Evolutionary conservation across 306 rosid species (phyloP), one percentile per base, ranked within the genome.

Genomic region (Corylus heterophylla): DNA sequence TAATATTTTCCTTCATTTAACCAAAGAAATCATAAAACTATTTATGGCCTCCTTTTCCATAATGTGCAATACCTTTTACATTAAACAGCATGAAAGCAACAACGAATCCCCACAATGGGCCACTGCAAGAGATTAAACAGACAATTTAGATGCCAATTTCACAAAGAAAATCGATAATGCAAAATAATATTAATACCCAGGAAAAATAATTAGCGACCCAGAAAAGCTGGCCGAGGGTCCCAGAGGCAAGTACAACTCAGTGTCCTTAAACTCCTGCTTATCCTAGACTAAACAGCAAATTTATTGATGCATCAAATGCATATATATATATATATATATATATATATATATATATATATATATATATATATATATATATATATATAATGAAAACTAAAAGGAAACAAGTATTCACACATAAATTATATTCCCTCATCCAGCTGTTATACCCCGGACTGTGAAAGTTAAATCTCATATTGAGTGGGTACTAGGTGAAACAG

Each of bases 31-130:
- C 70, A 64, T 17, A 67, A 47, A 59, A 39, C 69, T 73, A 62
- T 35, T 42, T 58, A 49, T 54, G 74, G 54, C 71, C 10, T 49
- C 79, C 52, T 79, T 75, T 76, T 71, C 55, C 12, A 27, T 48
- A 78, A 71, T 54, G 22, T 18, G 70, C 50, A 39, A 54, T 91
- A 95, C 99, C 99, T 88, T 91, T 93, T 74, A 95, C 81, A 61
- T 95, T 92, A 80, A 95, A 93, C 84, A 95, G 94, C 96, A 95
- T 89, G 89, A 95, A 95, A 59, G 89, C 94, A 39, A 95, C 96
- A 44, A 95, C 99, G 64, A 95, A 95, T 88, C 98, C 99, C 99
- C 99, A 95, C 44, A 95, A 87, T 8, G 83, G 97, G 70, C 89
- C 97, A 50, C 99, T 95, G 90, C 88, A 90, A 75, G 66, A 81